Base-by-base conservation (phyloP, 78 protist genomes). In the Speleostelium caveatum region DNA sequence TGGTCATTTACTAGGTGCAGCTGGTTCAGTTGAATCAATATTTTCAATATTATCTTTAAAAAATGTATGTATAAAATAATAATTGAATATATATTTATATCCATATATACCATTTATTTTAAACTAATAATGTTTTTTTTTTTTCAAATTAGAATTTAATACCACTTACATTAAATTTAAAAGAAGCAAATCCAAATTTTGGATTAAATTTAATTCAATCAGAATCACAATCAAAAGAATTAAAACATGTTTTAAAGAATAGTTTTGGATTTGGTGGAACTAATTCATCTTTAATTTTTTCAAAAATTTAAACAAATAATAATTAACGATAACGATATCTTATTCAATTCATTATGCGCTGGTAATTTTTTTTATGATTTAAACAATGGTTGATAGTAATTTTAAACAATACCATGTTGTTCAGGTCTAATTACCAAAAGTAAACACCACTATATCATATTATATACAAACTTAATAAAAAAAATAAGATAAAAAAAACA, bases 1-100 rank as follows among this genome's bases (percentile, higher is more conserved):
- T 7, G 99, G 99, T 24, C 99, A 98, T 87, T 65, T 98, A 66
- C 94, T 98, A 8, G 99, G 99, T 0, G 99, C 99, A 1, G 98
- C 99, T 14, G 99, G 99, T 1, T 51, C 69, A n/a, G 94, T 96
- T 22, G 99, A 97, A 71, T 96, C 98, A 2, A 89, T 92, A 1
- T 86, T 94, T 68, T 51, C 98, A 32, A 71, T 95, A 7, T 42
- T 95, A 22, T 24, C 97, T 21, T 4, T 96, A 8, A n/a, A 26
- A 1, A 68, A 88, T 51, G n/a, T n/a, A n/a, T n/a, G n/a, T n/a
- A n/a, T n/a, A 86, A 75, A 74, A 53, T 26, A 10, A 62, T 22
- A n/a, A n/a, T 39, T 10, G 59, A 8, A 10, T n/a, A 12, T 16
- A 14, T 26, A 10, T 32, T 55, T 75, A 16, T 26, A 41, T 75